Conservation (phyloP, 176 grass and related monocot genomes). For the Rhynchospora tenuis region DNA sequence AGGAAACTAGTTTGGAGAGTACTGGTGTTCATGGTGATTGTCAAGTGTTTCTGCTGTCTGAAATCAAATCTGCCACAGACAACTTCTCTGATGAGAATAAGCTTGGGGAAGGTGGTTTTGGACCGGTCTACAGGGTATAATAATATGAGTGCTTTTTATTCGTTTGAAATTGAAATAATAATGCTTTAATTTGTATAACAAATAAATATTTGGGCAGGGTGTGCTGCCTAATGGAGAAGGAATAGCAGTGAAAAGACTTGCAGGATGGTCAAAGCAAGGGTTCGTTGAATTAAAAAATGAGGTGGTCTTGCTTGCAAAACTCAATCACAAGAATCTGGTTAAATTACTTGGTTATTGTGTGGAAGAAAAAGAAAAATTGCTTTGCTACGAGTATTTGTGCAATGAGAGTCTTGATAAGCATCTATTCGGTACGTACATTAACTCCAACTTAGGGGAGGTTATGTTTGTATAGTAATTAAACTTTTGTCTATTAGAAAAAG, state of each 20-base stretch:
- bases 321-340: constrained; percentile 44
- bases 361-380: constrained; percentile 1
- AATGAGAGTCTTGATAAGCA: constrained; percentile 22
- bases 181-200: neutral
- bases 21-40: neutral
- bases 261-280: neutral
- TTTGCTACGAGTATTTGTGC: constrained; percentile 44
- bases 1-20: neutral
- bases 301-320: neutral
- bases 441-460: too few relatives aligned
- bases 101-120: neutral
- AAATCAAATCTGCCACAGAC: constrained; percentile 26
- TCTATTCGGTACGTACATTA: neutral
- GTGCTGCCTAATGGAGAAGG: neutral
- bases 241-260: neutral
- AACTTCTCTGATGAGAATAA: constrained; percentile 17
- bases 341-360: constrained; percentile 45
- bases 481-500: too few relatives aligned
- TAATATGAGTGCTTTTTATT: neutral
- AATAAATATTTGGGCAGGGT: neutral
- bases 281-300: neutral
- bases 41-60: neutral
- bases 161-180: neutral
- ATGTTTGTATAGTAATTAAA: too few relatives aligned
- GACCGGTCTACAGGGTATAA: neutral